A percentile compares a stretch with the other conserved stretches of the same genome.
These are phyloP conservation scores for Pseudocercospora pini-densiflorae DNA, from an alignment of 2,329 filamentous ascomycete genomes.

Conservation along the genomic window DNA sequence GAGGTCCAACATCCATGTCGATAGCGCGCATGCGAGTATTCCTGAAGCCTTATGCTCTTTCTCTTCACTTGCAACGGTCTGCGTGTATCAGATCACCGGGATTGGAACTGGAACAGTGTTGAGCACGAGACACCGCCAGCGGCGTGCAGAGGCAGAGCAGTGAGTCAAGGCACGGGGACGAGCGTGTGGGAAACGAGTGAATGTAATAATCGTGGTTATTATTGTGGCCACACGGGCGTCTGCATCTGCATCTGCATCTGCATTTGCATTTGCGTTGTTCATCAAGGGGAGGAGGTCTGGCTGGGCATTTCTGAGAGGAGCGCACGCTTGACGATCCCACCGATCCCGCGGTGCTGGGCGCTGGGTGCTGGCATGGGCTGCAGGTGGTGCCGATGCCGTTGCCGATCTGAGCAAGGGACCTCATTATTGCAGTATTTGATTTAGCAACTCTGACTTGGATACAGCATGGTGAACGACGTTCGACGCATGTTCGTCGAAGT, in stretches of 20 bases:
- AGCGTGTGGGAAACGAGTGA: not conserved
- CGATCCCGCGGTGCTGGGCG: too few relatives aligned
- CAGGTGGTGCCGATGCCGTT: not conserved
- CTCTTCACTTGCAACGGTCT: not conserved
- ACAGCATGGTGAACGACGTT: not conserved
- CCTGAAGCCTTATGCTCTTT: not conserved
- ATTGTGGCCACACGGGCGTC: not conserved
- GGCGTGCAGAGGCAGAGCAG: not conserved
- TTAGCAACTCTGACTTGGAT: not conserved
- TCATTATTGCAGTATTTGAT: not conserved
- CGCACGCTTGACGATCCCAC: too few relatives aligned
- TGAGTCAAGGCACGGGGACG: not conserved
- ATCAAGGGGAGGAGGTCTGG: not conserved
- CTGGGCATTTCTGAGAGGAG: too few relatives aligned
- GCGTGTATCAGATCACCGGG: not conserved
- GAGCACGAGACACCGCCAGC: slow-evolving; percentile 9
- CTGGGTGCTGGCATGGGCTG: not conserved
- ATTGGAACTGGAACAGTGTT: not conserved
- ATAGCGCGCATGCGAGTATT: not conserved
- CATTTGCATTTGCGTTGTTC: not conserved
- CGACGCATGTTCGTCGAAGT: not conserved
- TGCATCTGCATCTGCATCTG: not conserved
- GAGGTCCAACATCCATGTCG: not conserved
- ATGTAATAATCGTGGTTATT: not conserved
- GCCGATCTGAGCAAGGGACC: not conserved